A percentile compares a stretch with the other conserved stretches of the same genome.
phyloP scores from a whole-genome alignment of 1,139 yeast species.

The Taiozyma sp. region DNA sequence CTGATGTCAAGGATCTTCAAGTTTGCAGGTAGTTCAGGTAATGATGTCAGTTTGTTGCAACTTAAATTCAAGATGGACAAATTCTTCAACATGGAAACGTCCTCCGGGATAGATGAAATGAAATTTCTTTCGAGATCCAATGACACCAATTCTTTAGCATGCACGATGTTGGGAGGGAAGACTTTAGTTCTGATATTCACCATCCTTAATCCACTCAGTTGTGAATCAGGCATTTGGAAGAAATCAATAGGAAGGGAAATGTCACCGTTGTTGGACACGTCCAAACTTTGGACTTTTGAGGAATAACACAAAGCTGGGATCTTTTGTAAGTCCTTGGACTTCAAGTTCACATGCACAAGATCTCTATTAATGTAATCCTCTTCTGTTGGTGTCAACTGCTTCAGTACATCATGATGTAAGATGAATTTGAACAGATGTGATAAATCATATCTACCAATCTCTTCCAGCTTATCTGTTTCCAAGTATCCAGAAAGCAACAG shows the following conservation, averaged over 20 bases:
- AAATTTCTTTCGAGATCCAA: slow-evolving; percentile 79
- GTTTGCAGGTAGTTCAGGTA: slow-evolving; percentile 58
- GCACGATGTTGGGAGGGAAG: slow-evolving; percentile 71
- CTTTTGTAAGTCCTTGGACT: slow-evolving; percentile 72
- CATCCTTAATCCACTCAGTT: slow-evolving; percentile 62
- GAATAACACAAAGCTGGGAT: slow-evolving; percentile 85
- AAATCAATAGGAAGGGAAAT: slow-evolving; percentile 81
- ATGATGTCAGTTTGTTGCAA: slow-evolving; percentile 62
- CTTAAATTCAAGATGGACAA: slow-evolving; percentile 58
- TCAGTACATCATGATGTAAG: slow-evolving; percentile 65
- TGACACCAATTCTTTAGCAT: slow-evolving; percentile 62
- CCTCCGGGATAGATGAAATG: slow-evolving; percentile 56
- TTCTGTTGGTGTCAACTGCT: slow-evolving; percentile 64
- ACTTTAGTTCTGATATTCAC: slow-evolving; percentile 69
- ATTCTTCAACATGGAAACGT: slow-evolving; percentile 47
- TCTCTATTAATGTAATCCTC: slow-evolving; percentile 61
- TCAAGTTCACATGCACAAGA: slow-evolving; percentile 71
- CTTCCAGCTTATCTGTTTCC: slow-evolving; percentile 68
- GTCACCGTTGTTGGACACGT: slow-evolving; percentile 85
- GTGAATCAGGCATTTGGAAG: slow-evolving; percentile 69
- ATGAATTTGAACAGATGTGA: slow-evolving; percentile 84
- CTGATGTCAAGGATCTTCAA: slow-evolving; percentile 68
- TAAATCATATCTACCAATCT: slow-evolving; percentile 83
- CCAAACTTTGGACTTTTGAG: slow-evolving; percentile 74
- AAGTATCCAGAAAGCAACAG: slow-evolving; percentile 77